Evolutionary conservation across 2,329 filamentous ascomycete genomes (phyloP).

Genomic region (Penicillium aurantiogriseum): DNA sequence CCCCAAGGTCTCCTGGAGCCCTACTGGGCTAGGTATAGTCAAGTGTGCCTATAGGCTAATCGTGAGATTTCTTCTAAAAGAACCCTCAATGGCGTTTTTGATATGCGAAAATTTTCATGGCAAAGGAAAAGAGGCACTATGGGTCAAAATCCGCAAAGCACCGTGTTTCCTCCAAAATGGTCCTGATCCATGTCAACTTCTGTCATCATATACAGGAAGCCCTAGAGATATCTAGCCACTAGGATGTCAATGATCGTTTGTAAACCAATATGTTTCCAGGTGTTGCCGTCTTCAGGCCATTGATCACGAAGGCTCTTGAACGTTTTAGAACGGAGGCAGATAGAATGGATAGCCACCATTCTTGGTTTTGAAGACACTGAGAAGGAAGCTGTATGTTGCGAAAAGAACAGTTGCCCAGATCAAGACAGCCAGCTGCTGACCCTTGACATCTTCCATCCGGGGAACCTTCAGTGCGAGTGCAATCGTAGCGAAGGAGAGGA

Average conservation of each 20-base stretch:
- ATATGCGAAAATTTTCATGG: not conserved
- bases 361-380: conserved; percentile 92
- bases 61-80: not conserved
- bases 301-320: conserved; percentile 54
- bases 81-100: not conserved
- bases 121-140: not conserved
- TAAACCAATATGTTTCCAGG: not conserved
- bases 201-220: not conserved
- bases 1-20: not conserved
- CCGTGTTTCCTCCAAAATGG: not conserved
- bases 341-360: conserved; percentile 94
- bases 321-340: conserved; percentile 78
- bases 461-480: conserved; percentile 89
- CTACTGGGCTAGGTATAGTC: not conserved
- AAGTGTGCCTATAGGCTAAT: not conserved
- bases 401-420: conserved; percentile 76
- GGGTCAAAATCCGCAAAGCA: not conserved
- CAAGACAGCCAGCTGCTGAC: conserved; percentile 78
- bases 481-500: conserved; percentile 87
- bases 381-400: conserved; percentile 85
- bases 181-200: not conserved
- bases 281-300: not conserved
- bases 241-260: not conserved
- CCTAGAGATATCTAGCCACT: not conserved
- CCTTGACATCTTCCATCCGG: conserved; percentile 72